Conservation (phyloP, 2,329 filamentous ascomycete genomes). For the Boeremia exigua region DNA sequence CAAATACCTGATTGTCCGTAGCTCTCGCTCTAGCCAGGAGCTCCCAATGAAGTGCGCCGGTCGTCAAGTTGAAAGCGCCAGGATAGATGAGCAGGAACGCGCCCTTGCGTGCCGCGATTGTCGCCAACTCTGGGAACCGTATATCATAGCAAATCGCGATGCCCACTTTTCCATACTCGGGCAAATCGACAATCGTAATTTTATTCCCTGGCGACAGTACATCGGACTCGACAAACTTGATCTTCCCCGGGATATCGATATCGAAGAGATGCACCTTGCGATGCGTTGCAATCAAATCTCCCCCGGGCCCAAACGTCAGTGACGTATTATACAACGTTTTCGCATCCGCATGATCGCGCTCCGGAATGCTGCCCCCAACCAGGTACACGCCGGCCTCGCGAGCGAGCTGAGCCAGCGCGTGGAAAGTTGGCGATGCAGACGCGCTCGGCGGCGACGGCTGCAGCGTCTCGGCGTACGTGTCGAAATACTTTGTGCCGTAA, state of each 20-base stretch:
- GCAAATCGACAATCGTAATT: conserved; percentile 83
- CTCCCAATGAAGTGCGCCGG: conserved; percentile 89
- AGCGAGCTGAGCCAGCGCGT: conserved; percentile 81
- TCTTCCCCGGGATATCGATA: conserved; percentile 95
- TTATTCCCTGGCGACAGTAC: conserved; percentile 85
- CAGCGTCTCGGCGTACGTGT: conserved; percentile 89
- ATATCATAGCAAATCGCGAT: conserved; percentile 98
- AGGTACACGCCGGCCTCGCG: conserved; percentile 80
- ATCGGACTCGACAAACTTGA: conserved; percentile 88
- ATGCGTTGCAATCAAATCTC: conserved; percentile 82
- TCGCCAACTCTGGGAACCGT: conserved; percentile 92
- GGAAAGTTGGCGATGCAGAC: conserved; percentile 79
- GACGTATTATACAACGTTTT: conserved; percentile 91
- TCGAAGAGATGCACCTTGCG: conserved; percentile 97
- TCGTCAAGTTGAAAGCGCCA: conserved; percentile 96
- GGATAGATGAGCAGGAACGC: conserved; percentile 90
- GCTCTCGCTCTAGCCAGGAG: conserved; percentile 82
- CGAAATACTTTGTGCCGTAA: conserved; percentile 91
- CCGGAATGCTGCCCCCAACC: conserved; percentile 91
- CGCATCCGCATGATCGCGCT: conserved; percentile 63
- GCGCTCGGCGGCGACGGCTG: conserved; percentile 74
- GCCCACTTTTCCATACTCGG: conserved; percentile 85
- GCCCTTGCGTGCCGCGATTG: conserved; percentile 83
- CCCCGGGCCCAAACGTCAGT: conserved; percentile 79
- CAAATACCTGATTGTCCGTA: conserved; percentile 93